Base-by-base conservation (phyloP, 352 stramenopile species). In the Blastocystis sp. region DNA sequence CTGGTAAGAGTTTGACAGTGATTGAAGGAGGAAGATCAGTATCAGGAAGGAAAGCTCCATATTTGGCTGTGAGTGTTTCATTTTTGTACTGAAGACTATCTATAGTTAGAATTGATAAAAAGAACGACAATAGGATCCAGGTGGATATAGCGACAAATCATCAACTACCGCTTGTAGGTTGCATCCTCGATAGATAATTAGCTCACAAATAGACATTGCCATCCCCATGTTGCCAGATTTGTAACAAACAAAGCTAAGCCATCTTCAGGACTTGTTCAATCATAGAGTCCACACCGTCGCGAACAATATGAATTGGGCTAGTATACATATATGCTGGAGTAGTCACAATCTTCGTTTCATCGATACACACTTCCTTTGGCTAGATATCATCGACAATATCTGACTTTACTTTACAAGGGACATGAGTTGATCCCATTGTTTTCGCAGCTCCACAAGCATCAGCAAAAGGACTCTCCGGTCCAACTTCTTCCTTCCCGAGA, bases 291-390 rank as follows among this genome's bases (percentile, higher is more conserved):
- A 90, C 74, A 24, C 85, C 88, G 21, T 90, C 83, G 39, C 88
- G 71, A 21, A 90, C 87, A 39, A 78, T 58, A 29, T 88, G 56
- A 27, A 89, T 89, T 29, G 71, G 78, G 21, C 51, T 78, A 21
- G 81, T 80, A 78, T 89, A 74, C 89, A 90, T 90, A 63, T 90
- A 90, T 19, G 89, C 89, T 0, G 88, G 74, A 42, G 85, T 86
- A 5, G 88, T 88, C n/a, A 90, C 89, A 46, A 90, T 87, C 59
- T 89, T 88, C 69, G 56, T 89, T 56, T 85, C 88, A 61, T 89
- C 89, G 16, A 90, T 46, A 29, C 73, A 86, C 6, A 80, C 86
- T 39, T 89, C 87, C 14, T 56, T 63, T 21, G 59, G 35, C 77
- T 87, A 73, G 21, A 67, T 14, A 16, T 49, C 24, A 69, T 27